These are phyloP conservation scores for Spizellomyces sp. DNA, from an alignment of 192 early-diverging fungal species.

Conservation along the genomic window DNA sequence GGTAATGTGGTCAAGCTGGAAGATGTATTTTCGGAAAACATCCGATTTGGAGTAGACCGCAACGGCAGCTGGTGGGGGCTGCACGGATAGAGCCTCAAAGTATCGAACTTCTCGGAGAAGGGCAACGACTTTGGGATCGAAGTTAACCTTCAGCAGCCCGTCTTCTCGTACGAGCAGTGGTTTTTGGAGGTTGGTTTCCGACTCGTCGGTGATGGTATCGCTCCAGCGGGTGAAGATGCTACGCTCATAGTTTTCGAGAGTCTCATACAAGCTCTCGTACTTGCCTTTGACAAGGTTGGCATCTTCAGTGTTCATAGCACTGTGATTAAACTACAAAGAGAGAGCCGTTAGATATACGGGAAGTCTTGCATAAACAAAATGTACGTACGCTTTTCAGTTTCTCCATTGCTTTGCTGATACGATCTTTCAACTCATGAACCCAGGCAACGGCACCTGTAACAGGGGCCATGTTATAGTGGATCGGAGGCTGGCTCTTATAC, in stretches of 20 bases:
- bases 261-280: conserved; percentile 51
- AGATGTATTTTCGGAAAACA: conserved; percentile 62
- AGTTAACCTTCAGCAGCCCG: conserved; percentile 59
- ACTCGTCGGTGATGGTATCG: conserved; percentile 60
- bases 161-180: conserved; percentile 48
- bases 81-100: conserved; percentile 51
- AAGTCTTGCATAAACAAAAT: conserved; percentile 12
- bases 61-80: conserved; percentile 54
- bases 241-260: conserved; percentile 56
- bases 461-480: conserved; percentile 72
- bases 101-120: conserved; percentile 66
- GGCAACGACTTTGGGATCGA: conserved; percentile 71
- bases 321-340: conserved; percentile 53
- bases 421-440: conserved; percentile 63
- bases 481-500: conserved; percentile 56
- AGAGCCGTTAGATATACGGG: conserved; percentile 10
- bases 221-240: conserved; percentile 55
- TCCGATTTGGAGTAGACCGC: conserved; percentile 61
- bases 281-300: conserved; percentile 54
- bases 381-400: conserved; percentile 58
- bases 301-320: conserved; percentile 59
- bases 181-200: conserved; percentile 63
- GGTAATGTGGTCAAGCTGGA: conserved; percentile 59
- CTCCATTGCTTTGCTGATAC: conserved; percentile 62
- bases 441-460: conserved; percentile 65